Evolutionary conservation across 164 flowering plant species (phyloP), one percentile per base, ranked within the genome.

Genomic region (Chloranthus sessilifolius): DNA sequence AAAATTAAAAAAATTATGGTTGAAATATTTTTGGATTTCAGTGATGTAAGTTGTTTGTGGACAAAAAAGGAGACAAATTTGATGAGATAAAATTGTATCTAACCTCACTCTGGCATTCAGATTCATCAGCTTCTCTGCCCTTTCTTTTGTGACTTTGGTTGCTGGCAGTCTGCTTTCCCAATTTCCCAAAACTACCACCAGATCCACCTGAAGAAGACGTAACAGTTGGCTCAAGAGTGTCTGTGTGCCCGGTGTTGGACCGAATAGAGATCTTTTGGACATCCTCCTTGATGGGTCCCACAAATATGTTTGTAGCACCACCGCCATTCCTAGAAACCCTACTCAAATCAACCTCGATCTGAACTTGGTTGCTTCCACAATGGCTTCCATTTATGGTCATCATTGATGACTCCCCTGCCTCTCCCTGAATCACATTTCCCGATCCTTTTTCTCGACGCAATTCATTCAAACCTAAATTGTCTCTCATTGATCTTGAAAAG

Each of bases 131-230:
- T 31, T 70, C 65, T 58, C 72, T 68, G 43, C 46, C 66, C 52
- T 81, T 81, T 43, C 88, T 72, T 43, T 78, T 78, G 45, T 53
- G 69, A 43, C 63, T 60, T 19, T 56, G 65, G 21, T 36, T 69
- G 15, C 62, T 65, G 4, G 59, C 50, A 4, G 80, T 63, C 34
- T 68, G 65, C 50, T 58, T 72, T 41, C 54, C 36, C 5, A 66
- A 61, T 49, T 65, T 71, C 19, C 71, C 70, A 46, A 65, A 65
- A 43, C 80, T 80, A 38, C 78, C 66, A 3, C 78, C 80, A 39
- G 82, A 75, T 20, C 78, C 81, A 35, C 77, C 82, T 9, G 82
- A 79, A 12, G 85, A 78, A 5, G 79, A 71, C 41, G 76, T 69
- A 21, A 48, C 49, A 14, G 74, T 65, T 4, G 70, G 67, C 17